Percentiles rank a stretch among this genome's conserved stretches.
phyloP scores from a whole-genome alignment of 768 basidiomycete species.

The Astraeus odoratus region DNA sequence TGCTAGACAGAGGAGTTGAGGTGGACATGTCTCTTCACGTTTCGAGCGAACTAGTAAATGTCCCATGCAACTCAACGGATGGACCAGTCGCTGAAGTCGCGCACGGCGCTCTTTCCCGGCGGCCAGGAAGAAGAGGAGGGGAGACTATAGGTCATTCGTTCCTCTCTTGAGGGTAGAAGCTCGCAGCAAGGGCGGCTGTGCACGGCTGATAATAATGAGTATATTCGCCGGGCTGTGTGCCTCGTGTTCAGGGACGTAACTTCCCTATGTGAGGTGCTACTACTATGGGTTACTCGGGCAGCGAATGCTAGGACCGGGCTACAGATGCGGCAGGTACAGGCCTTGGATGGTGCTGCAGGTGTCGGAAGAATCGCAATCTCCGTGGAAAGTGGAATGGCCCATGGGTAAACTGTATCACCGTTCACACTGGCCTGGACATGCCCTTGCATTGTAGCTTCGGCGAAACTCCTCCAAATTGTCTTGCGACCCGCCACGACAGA shows the following conservation, averaged over 20 bases:
- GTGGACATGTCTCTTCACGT: not conserved
- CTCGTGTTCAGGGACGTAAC: not conserved
- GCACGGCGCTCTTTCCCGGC: too few species aligned
- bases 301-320: too few species aligned
- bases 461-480: too few species aligned
- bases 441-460: too few species aligned
- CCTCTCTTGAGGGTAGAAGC: not conserved
- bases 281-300: too few species aligned
- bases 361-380: too few species aligned
- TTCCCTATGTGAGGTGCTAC: not conserved
- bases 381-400: too few species aligned
- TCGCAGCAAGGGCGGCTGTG: not conserved
- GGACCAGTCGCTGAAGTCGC: not conserved
- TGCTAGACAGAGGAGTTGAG: slow-evolving; percentile 1
- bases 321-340: not conserved
- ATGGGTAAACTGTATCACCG: too few species aligned
- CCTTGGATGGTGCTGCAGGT: too few species aligned
- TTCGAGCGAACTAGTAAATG: not conserved
- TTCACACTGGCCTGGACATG: too few species aligned
- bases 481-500: not conserved
- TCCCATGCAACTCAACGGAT: not conserved
- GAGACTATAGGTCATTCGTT: not conserved
- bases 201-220: not conserved
- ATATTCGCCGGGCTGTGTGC: not conserved
- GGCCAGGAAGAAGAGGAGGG: not conserved